Evolutionary conservation across 441 rosid species (phyloP).

Genomic region (Dalechampia spathulata): DNA sequence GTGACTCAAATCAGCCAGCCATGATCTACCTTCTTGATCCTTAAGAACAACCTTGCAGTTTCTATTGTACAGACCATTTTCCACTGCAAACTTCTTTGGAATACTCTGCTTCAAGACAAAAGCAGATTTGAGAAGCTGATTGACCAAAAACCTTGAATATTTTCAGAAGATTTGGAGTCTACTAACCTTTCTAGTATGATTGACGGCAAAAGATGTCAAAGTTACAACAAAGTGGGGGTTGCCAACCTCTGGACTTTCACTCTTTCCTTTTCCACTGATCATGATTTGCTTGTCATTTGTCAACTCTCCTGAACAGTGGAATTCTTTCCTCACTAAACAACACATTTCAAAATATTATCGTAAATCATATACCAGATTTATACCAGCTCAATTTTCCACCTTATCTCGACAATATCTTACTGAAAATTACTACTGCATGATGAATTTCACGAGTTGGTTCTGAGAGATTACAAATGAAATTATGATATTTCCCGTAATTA

Average conservation of each 20-base stretch:
- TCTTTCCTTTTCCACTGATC: neutral
- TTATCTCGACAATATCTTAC: no score
- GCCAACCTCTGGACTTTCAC: neutral
- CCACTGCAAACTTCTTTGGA: neutral
- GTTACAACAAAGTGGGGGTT: neutral
- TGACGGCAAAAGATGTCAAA: neutral
- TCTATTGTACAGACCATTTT: neutral
- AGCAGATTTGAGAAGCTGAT: neutral
- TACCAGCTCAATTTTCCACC: no score
- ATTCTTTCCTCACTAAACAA: neutral
- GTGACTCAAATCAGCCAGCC: neutral
- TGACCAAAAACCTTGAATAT: neutral
- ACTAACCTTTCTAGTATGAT: neutral
- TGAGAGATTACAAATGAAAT: no score
- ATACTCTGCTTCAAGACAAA: constrained; percentile 1
- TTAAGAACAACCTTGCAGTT: constrained; percentile 5
- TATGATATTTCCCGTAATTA: no score
- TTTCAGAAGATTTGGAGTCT: neutral
- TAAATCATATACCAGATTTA: neutral
- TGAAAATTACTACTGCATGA: no score
- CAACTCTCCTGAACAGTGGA: neutral
- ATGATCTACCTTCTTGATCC: constrained; percentile 9
- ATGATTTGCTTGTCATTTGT: neutral
- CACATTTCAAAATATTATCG: neutral
- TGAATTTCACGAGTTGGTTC: no score